Evolutionary conservation across 768 basidiomycete species (phyloP), one percentile per base, ranked within the genome.

Genomic region (Porpolomopsis calyptriformis): DNA sequence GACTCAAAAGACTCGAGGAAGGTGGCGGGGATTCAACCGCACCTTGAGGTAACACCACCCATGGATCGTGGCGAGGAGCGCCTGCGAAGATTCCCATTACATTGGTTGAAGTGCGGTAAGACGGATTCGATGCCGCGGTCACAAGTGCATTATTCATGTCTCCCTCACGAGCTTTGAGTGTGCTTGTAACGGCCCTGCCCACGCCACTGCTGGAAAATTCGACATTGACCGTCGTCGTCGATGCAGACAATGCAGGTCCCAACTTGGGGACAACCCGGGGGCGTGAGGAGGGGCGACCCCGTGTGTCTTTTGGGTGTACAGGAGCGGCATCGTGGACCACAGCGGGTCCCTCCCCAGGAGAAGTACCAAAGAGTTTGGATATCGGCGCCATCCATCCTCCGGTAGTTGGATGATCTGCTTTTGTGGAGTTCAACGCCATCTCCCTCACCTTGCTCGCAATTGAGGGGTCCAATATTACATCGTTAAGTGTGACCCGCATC

Each of bases 81-180:
- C 94, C 94, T 0, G 91, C 94, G 55, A 98, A 98, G 51, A 99
- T 96, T 26, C 78, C 82, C 76, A 88, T 85, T 22, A 93, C 65
- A 44, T 66, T 71, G 20, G 56, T 47, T 5, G 51, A 44, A 11
- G 42, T 35, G 25, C 47, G 27, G 25, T 38, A 26, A 39, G 48
- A 45, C 6, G 36, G 23, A 19, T 40, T 34, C 2, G 42, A 18
- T 14, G 49, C 9, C 6, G 35, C 14, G 8, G 37, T 18, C 10
- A 26, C 8, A 9, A 39, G 11, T 31, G 33, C 34, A 27, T 41
- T 25, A 3, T 31, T 20, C 37, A 19, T 46, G 16, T 34, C 46
- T 19, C 37, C 33, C 25, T 50, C 46, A 18, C 36, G 40, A 11
- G 45, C 57, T 10, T 63, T 45, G 41, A 64, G 54, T 4, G 66